A percentile compares a stretch with the other conserved stretches of the same genome.
These are phyloP conservation scores for Brassica balearica DNA, from an alignment of 441 rosid genomes.

Conservation along the genomic window DNA sequence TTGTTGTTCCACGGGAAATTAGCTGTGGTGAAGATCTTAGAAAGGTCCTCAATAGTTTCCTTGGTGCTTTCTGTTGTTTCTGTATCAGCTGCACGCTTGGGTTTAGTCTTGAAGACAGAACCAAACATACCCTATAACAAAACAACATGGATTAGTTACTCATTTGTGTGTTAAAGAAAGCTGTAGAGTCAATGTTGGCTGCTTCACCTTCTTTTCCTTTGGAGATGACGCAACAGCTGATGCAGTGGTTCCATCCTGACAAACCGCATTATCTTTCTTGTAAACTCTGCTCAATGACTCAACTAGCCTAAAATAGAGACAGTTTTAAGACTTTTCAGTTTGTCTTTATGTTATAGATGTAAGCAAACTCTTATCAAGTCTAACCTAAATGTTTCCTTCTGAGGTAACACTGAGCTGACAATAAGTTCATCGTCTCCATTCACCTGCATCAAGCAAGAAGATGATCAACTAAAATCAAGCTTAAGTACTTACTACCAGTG, in stretches of 20 bases:
- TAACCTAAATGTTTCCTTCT: constrained; percentile 63
- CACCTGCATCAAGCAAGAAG: constrained; percentile 53
- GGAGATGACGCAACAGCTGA: constrained; percentile 35
- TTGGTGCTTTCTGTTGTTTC: constrained; percentile 72
- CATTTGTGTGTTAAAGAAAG: not conserved
- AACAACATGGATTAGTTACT: not conserved
- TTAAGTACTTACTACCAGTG: constrained; percentile 7
- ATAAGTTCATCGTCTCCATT: constrained; percentile 81
- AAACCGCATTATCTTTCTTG: constrained; percentile 52
- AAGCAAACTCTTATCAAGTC: constrained; percentile 7
- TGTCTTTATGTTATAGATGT: not conserved
- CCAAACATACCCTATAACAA: constrained; percentile 75
- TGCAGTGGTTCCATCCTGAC: constrained; percentile 48
- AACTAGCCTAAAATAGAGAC: constrained; percentile 52
- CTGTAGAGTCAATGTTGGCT: not conserved
- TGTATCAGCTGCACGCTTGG: constrained; percentile 56
- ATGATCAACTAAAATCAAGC: constrained; percentile 10
- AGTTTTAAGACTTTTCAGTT: constrained; percentile 12
- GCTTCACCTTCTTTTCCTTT: constrained; percentile 88
- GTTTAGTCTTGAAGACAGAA: constrained; percentile 72
- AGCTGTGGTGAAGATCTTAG: constrained; percentile 57
- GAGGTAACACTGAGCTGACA: constrained; percentile 63
- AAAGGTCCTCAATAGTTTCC: constrained; percentile 72
- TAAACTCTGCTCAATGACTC: constrained; percentile 66
- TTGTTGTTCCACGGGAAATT: constrained; percentile 62